Evolutionary conservation across 2,329 filamentous ascomycete species (phyloP), one percentile per base, ranked within the genome.

Genomic region (Scedosporium boydii): DNA sequence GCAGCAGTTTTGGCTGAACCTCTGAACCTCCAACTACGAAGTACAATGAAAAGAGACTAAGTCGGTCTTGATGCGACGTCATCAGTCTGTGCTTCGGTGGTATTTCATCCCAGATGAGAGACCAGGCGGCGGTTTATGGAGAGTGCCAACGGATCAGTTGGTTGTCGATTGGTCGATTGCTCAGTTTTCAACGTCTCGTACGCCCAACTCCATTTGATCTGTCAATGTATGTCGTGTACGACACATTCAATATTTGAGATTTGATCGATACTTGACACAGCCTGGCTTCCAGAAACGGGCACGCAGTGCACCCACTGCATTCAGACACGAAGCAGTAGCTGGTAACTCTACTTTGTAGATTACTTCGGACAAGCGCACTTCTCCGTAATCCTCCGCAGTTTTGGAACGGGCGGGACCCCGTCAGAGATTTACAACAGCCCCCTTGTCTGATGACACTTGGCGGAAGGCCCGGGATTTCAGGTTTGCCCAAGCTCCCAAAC

Each of bases 381-480:
- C 44, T 48, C n/a, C 44, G n/a, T 48, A 21, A 38, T 38, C 34
- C 34, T 38, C 34, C 34, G 34, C 34, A 21, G 44, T 48, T 48
- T 48, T 18, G n/a, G 58, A 41, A 16, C 10, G 27, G 41, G 58
- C 26, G 38, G 58, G 58, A 44, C 41, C 38, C 58, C 44, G 58
- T 59, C 42, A 48, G 44, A 48, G 44, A 48, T 21, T 48, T 48
- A n/a, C 18, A 18, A 46, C 58, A 59, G 29, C 6, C 18, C 41
- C 58, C 58, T 26, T 48, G 41, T 46, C 58, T n/a, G 58, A 27
- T 23, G 10, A 26, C 14, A 38, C 58, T 59, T 48, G 42, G 41
- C 58, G 53, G 21, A 44, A 44, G 58, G 58, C 26, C 58, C 58
- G 58, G 58, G 58, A 46, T 46, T 48, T 46, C 29, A 38, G 29